Evolutionary conservation across 108 stramenopile genomes (phyloP), one percentile per base, ranked within the genome.

Genomic region (Conticribra weissflogii): DNA sequence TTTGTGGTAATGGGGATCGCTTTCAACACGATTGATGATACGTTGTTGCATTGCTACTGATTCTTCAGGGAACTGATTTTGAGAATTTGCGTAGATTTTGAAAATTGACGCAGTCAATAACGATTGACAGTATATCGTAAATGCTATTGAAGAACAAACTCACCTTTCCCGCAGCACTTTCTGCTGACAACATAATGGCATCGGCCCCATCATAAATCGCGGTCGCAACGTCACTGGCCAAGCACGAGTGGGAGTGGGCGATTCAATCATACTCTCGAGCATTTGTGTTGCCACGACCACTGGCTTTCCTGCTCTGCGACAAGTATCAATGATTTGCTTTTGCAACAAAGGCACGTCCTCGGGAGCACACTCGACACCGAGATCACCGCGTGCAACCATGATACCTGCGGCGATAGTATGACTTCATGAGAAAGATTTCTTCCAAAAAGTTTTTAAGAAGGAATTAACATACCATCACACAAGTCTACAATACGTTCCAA

Each of bases 311-410:
- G 80, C 69, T 24, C 71, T 77, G 14, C 96, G 86, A 65, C 97
- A 98, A 55, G 86, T 88, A 54, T 97, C 90, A 65, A 98, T 95
- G 71, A 98, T 98, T 27, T 80, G 80, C 80, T 98, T 98, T 80
- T 99, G 98, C 25, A 96, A 68, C 54, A 98, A 80, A 46, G 97
- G 97, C 8, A 99, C 98, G 71, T 97, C 96, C 77, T 97, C 94
- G 3, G 96, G 96, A 9, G 88, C 86, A 73, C 86, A 89, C 77
- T 98, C 97, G 28, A 99, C 97, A 46, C 98, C 98, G 33, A 99
- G 74, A 82, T 99, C 98, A 22, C 98, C 83, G 49, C 85, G 84
- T 82, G 72, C 90, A 82, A 62, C 93, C 89, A 29, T 86, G 68
- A 83, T 86, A 83, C 29, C n/a, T n/a, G n/a, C n/a, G n/a, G 27